phyloP scores from a whole-genome alignment of 2,329 filamentous ascomycete species.

The Penicillium sp. region DNA sequence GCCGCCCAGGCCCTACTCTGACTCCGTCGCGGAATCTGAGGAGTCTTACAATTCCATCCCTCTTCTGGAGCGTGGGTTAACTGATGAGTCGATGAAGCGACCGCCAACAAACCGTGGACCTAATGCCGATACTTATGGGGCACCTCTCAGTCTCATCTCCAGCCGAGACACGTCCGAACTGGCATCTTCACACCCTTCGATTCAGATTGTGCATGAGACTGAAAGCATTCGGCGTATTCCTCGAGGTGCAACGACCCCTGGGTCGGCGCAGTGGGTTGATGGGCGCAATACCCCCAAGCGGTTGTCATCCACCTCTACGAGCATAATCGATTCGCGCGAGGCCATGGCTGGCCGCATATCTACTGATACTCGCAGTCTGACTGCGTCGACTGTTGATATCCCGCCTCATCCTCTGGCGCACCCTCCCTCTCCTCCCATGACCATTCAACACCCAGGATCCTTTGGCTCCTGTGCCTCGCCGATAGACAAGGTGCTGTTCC shows the following conservation, averaged over 20 bases:
- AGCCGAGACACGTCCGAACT: slow-evolving; percentile 29
- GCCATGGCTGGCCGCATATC: slow-evolving; percentile 33
- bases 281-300: slow-evolving; percentile 49
- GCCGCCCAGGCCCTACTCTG: slow-evolving; percentile 38
- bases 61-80: slow-evolving; percentile 65
- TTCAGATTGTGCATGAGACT: slow-evolving; percentile 52
- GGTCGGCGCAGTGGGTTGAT: slow-evolving; percentile 22
- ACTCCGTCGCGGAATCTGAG: slow-evolving; percentile 59
- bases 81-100: slow-evolving; percentile 51
- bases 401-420: slow-evolving; percentile 47
- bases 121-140: slow-evolving; percentile 20
- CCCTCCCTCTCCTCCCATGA: slow-evolving; percentile 48
- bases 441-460: slow-evolving; percentile 39
- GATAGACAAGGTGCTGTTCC: slow-evolving; percentile 32
- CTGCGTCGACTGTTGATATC: slow-evolving; percentile 41
- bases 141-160: slow-evolving; percentile 28
- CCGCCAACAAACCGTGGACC: slow-evolving; percentile 28
- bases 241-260: slow-evolving; percentile 43
- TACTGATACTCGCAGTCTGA: slow-evolving; percentile 33
- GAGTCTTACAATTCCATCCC: slow-evolving; percentile 76
- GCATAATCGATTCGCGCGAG: slow-evolving; percentile 46
- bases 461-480: slow-evolving; percentile 33
- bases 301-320: slow-evolving; percentile 54
- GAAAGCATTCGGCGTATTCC: slow-evolving; percentile 52
- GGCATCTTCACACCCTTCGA: slow-evolving; percentile 48